phyloP scores from a whole-genome alignment of 2,329 filamentous ascomycete genomes.

The Sphaerulina populicola region DNA sequence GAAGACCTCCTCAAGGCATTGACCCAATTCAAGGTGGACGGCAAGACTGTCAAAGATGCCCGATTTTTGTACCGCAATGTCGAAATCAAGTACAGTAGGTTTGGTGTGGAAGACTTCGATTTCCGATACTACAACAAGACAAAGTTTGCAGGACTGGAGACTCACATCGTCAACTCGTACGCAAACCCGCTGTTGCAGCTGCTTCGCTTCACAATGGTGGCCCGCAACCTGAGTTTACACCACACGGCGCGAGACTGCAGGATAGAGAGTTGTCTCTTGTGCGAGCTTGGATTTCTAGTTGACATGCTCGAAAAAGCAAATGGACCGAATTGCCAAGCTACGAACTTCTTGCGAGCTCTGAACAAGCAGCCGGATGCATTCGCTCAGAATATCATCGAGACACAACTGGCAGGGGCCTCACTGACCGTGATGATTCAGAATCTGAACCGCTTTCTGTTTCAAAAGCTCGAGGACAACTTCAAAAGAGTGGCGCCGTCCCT shows the following conservation, averaged over 20 bases:
- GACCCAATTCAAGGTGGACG: conserved; percentile 60
- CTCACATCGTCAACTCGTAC: conserved; percentile 93
- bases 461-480: conserved; percentile 56
- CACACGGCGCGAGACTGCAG: conserved; percentile 82
- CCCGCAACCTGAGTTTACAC: conserved; percentile 79
- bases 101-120: conserved; percentile 98
- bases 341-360: conserved; percentile 84
- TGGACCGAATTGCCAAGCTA: conserved; percentile 89
- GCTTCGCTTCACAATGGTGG: conserved; percentile 77
- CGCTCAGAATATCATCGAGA: conserved; percentile 73
- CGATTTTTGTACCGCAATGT: conserved; percentile 85
- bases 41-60: conserved; percentile 68
- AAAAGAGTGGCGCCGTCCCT: conserved; percentile 52
- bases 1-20: conserved; percentile 58
- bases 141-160: conserved; percentile 82
- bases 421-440: conserved; percentile 77
- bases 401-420: conserved; percentile 63
- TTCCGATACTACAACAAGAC: conserved; percentile 97
- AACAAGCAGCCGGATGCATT: conserved; percentile 72
- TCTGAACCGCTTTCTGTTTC: conserved; percentile 75
- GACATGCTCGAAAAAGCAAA: conserved; percentile 97
- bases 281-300: conserved; percentile 89
- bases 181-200: conserved; percentile 87
- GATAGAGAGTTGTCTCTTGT: conserved; percentile 75
- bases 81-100: conserved; percentile 98